Evolutionary conservation across 139 green algal genomes (phyloP).

Genomic region (Gonium pectorale): DNA sequence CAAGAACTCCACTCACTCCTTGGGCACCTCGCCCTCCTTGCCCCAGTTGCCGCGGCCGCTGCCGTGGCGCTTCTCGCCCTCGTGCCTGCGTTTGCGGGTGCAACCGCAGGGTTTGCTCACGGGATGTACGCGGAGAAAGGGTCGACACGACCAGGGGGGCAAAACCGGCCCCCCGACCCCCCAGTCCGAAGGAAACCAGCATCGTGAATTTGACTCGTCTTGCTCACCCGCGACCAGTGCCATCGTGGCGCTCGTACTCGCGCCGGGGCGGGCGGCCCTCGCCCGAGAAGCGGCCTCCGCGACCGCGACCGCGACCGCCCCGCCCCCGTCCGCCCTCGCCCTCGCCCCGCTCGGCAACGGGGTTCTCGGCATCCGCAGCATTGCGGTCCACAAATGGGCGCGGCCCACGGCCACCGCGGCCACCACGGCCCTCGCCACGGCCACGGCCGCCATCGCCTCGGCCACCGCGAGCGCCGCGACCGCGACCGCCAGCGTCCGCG

Average conservation of each 20-base stretch:
- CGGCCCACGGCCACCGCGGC: conserved; percentile 6
- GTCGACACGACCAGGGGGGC: no score
- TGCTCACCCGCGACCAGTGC: conserved; percentile 82
- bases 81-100: conserved; percentile 75
- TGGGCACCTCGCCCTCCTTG: conserved; percentile 70
- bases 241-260: conserved; percentile 88
- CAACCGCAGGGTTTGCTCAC: no score
- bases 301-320: conserved; percentile 48
- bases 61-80: conserved; percentile 85
- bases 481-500: conserved; percentile 36
- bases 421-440: conserved; percentile 43
- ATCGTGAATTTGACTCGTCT: no score
- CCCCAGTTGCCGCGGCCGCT: conserved; percentile 88
- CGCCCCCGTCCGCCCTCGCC: conserved; percentile 53
- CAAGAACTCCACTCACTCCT: conserved; percentile 61
- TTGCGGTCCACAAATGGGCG: conserved; percentile 19
- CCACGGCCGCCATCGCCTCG: conserved; percentile 48
- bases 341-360: conserved; percentile 35
- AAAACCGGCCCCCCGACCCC: no score
- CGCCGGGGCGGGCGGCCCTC: conserved; percentile 58
- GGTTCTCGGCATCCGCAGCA: conserved; percentile 22
- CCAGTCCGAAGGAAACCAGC: no score
- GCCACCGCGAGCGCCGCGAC: conserved; percentile 40
- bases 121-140: no score
- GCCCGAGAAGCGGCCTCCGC: conserved; percentile 44